Conservation (phyloP, 208 protist genomes). For the Acanthamoeba pearcei region DNA sequence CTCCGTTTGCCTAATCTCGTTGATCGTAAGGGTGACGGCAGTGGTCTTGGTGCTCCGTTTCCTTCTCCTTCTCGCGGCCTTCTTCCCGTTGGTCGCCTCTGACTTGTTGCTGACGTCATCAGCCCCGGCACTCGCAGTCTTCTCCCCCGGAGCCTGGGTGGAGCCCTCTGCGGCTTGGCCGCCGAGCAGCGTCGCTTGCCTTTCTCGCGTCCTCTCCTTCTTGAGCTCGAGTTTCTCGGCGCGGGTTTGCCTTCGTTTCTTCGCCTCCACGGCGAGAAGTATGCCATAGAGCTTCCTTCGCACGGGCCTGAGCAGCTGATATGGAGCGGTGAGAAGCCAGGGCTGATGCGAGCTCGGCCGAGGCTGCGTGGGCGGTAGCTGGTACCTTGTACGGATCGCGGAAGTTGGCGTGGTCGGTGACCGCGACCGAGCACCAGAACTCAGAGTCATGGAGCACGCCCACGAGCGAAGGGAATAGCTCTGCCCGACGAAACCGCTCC, state of each 20-base stretch:
- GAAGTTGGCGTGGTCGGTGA: conserved; percentile 5
- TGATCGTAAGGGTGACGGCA: not conserved
- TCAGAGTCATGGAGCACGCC: conserved; percentile 5
- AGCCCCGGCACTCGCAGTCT: not conserved
- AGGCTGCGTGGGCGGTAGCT: not conserved
- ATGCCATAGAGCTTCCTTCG: conserved; percentile 10
- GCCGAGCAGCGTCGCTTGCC: not conserved
- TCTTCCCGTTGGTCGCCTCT: not conserved
- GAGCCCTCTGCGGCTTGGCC: not conserved
- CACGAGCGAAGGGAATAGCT: not conserved
- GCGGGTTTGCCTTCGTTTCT: not conserved
- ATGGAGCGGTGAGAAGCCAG: not conserved
- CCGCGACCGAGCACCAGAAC: conserved; percentile 9
- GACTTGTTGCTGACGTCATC: not conserved
- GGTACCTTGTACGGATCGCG: conserved; percentile 30
- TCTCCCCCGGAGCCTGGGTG: not conserved
- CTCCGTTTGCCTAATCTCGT: not conserved
- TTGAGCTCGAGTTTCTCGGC: not conserved
- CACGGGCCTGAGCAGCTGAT: not conserved
- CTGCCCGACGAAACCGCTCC: not conserved
- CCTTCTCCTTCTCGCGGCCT: not conserved
- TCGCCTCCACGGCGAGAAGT: not conserved
- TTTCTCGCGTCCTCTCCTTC: not conserved
- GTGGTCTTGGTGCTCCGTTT: not conserved
- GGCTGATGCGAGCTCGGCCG: too few species aligned